These are phyloP conservation scores for Aspergillus melleus DNA, from an alignment of 2,329 filamentous ascomycete species.

Conservation along the genomic window DNA sequence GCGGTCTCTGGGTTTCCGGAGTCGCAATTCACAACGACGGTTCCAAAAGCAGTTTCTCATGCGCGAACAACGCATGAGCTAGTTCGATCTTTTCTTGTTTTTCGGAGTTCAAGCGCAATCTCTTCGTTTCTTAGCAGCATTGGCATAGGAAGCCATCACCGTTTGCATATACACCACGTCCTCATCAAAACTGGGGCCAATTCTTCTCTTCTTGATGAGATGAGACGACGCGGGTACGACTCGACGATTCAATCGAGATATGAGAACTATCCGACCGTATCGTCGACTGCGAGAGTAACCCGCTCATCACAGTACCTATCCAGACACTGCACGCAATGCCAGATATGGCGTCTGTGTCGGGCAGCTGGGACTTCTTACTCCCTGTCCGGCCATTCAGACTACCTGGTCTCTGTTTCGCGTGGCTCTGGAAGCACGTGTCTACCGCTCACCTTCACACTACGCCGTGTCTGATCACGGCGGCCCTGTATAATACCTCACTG, in stretches of 20 bases:
- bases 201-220: too few species aligned
- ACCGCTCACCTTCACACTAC: neutral
- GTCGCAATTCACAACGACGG: conserved; percentile 19
- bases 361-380: neutral
- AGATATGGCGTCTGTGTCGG: neutral
- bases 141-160: too few species aligned
- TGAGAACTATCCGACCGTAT: neutral
- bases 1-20: conserved; percentile 17
- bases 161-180: too few species aligned
- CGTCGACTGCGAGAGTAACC: neutral
- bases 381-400: too few species aligned
- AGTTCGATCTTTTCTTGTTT: neutral
- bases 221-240: neutral
- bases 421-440: neutral
- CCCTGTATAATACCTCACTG: neutral
- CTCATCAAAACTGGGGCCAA: too few species aligned
- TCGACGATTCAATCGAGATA: neutral
- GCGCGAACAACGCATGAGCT: conserved; percentile 15
- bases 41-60: conserved; percentile 14
- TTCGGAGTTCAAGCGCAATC: neutral
- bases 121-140: too few species aligned
- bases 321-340: neutral
- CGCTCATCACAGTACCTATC: neutral
- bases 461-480: neutral
- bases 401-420: too few species aligned